Evolutionary conservation across 495 filamentous ascomycete genomes (phyloP), one percentile per base, ranked within the genome.

Genomic region (Neurospora sp.): DNA sequence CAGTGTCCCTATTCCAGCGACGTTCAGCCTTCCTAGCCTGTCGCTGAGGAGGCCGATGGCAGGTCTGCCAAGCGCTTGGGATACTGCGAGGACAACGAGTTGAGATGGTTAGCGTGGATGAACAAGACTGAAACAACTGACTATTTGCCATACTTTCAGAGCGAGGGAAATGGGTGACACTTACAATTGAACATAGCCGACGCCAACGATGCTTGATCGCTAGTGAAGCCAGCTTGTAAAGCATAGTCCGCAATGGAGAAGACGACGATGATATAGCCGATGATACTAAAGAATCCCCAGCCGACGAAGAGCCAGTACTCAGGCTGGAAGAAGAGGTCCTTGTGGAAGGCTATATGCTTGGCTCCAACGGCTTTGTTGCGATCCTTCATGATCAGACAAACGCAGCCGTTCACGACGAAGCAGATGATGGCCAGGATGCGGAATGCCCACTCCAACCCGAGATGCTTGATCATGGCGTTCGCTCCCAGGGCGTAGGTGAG

Each of bases 201-300:
- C 16, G 92, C 85, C 66, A 92, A 82, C 40, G 90, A 91, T 4
- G 89, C 92, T 79, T 95, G 91, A 37, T 85, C 84, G 1, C 88
- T 82, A 11, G 81, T 84, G 31, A 94, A 83, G 5, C 93, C 92
- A 40, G 93, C 84, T 2, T 84, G 84, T 40, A 81, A 77, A 2
- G 89, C 89, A 79, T 91, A 94, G 74, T 91, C 89, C 3, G 91
- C 87, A 48, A 95, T 84, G 22, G 90, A 91, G 81, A 91, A 94
- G 22, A 93, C 80, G 4, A 94, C 82, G 14, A 90, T 89, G 48
- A 92, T 84, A 75, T 93, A 95, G 14, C 90, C 90, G 12, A 94
- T 83, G 81, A 94, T 87, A 70, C 86, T 89, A 73, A 94, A 86
- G 68, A 90, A 85, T 22, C 89, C 89, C 89, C 90, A 96, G 27